Evolutionary conservation across 305 asterid genomes (phyloP).

Genomic region (Fraxinus nigra): DNA sequence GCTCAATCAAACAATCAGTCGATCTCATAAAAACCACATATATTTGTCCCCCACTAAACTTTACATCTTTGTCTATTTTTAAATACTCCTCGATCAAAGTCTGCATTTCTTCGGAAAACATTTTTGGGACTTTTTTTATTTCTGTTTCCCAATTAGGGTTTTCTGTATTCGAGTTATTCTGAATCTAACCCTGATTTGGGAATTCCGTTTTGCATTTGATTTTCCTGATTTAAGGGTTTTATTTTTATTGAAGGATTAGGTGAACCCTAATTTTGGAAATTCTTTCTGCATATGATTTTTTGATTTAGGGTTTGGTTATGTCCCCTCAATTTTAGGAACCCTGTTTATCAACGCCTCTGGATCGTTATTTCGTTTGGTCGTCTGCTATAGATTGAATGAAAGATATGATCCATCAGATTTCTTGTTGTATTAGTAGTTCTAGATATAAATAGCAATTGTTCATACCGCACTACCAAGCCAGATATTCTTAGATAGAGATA

Average conservation of each 20-base stretch:
- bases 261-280: background rate
- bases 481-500: background rate
- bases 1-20: no score
- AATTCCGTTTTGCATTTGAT: background rate
- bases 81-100: background rate
- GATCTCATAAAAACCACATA: background rate
- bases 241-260: background rate
- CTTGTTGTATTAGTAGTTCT: background rate
- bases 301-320: background rate
- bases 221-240: background rate
- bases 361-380: background rate
- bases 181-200: conserved; percentile 3
- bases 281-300: background rate
- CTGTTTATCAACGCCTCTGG: background rate
- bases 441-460: background rate
- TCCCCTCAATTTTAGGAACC: background rate
- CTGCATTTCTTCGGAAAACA: background rate
- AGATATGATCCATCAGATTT: background rate
- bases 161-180: background rate
- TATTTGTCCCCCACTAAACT: background rate
- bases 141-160: conserved; percentile 24
- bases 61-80: background rate
- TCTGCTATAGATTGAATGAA: conserved; percentile 5
- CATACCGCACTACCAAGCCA: background rate
- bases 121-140: background rate